Base-by-base conservation (phyloP, 2,329 filamentous ascomycete genomes). In the Aphanoascus verrucosus region DNA sequence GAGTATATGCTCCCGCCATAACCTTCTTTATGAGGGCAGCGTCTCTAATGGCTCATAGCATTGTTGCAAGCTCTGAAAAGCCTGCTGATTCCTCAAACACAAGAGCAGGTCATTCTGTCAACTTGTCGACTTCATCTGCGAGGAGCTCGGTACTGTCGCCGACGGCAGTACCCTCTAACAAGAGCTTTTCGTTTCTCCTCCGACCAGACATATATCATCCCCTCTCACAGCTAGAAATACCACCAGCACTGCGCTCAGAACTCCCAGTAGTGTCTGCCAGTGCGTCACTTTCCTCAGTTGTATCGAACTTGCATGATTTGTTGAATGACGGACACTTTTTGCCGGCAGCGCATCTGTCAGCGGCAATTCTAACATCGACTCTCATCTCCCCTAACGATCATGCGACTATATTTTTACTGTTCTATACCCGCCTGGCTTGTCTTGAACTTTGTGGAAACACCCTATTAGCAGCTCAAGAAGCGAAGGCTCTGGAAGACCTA, bases 191-290 rank as follows among this genome's bases (percentile, higher is more conserved):
- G 15, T 91, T 85, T 66, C 81, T 96, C 44, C 79, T 93, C 9
- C 81, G 84, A 17, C 83, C 87, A 2, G 81, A 88, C 58, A 84
- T 90, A 53, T 96, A 91, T 72, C 90, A 95, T 65, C 82, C 85
- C 1, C 75, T 96, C 20, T 83, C 85, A 0, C 78, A 78, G 14
- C 76, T 81, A 43, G 73, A 78, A 49, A 70, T 81, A 43, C 78
- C 80, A 3, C 70, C 71, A 6, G 72, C 88, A 2, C 91, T 95
- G 67, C 81, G 86, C 56, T 79, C 80, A 58, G 79, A 86, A 0
- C 68, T 81, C 17, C 76, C 83, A 57, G 80, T 83, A 58, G 83
- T 87, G 0, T 67, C 75, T 1, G 72, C 81, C 0, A 77, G 80
- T 28, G 81, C 85, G 0, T 74, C 86, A 0, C 57, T 74, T 17